phyloP scores from a whole-genome alignment of 2,329 filamentous ascomycete species.

The Arthrobotrys iridis region DNA sequence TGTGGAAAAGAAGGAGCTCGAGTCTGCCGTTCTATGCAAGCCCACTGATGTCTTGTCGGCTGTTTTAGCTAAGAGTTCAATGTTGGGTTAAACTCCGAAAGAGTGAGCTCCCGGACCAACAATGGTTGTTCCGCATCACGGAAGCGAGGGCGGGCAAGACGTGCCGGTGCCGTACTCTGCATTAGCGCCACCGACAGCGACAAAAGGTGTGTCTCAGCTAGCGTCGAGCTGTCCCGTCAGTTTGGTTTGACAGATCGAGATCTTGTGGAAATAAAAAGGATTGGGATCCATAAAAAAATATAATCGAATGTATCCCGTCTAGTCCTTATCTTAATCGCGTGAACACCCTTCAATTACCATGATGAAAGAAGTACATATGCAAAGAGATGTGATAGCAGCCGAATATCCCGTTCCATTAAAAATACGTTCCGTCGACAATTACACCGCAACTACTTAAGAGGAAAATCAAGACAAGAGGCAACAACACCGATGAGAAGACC shows the following conservation, averaged over 20 bases:
- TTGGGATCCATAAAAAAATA: neutral
- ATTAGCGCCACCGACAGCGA: constrained; percentile 23
- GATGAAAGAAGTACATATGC: constrained; percentile 9
- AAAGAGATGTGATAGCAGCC: constrained; percentile 11
- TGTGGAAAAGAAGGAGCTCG: neutral
- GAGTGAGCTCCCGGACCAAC: neutral
- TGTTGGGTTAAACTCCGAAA: constrained; percentile 5
- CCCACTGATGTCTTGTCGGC: neutral
- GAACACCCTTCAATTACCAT: neutral
- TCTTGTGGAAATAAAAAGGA: neutral
- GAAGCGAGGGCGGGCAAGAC: constrained; percentile 21
- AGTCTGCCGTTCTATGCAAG: neutral
- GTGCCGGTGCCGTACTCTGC: constrained; percentile 28
- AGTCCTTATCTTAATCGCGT: constrained; percentile 14
- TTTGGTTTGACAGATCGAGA: neutral
- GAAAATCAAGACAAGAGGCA: constrained; percentile 15
- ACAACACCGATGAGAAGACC: constrained; percentile 40
- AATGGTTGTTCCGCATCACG: constrained; percentile 4
- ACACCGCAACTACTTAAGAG: constrained; percentile 5
- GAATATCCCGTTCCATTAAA: constrained; percentile 36
- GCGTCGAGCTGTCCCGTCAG: neutral
- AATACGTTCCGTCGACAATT: constrained; percentile 11
- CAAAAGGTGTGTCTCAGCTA: neutral
- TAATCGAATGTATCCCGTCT: constrained; percentile 15
- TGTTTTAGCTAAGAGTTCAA: neutral